Base-by-base conservation (phyloP, 2,329 filamentous ascomycete species). In the Arthrobotrys iridis region DNA sequence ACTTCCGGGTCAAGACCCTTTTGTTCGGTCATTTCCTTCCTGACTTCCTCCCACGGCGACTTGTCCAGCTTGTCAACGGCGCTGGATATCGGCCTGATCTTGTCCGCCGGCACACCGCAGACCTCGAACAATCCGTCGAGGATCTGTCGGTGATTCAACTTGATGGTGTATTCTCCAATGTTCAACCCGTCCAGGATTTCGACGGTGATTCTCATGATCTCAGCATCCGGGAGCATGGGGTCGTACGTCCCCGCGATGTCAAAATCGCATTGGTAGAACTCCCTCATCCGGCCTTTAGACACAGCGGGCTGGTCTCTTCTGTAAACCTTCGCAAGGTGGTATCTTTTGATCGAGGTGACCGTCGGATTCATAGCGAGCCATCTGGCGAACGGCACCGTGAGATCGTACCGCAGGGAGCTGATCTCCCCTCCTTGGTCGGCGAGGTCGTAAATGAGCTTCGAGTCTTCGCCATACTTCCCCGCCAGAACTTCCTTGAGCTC, bases 41-140 rank as follows among this genome's bases (percentile, higher is more conserved):
- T 89, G 62, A 97, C 94, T 77, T 96, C 93, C 30, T 87, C 87
- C 94, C 93, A 97, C 0, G 93, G 91, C 80, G 90, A 85, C 84
- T 98, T 98, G 83, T 97, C 94, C 64, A 98, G 85, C 85, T 98
- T 98, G 84, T 98, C 94, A 50, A 98, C 93, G 1, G 94, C 93
- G 22, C 91, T 95, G 40, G 91, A 95, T 80, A 97, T 97, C 28
- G 91, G 88, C 65, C 94, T 88, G 78, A 96, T 91, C 85, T 96
- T 93, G 68, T 96, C 91, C 71, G 87, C 84, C 1, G 93, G 92
- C 11, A 98, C 93, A 77, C 94, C 93, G 79, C 92, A 94, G 26
- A 97, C 92, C 81, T 92, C 88, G 83, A 98, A 97, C 78, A 97
- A 87, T 70, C 93, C 94, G 80, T 97, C 93, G 13, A 98, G 86